Base-by-base conservation (phyloP, 345 rosid genomes). In the Ailanthus altissimus region DNA sequence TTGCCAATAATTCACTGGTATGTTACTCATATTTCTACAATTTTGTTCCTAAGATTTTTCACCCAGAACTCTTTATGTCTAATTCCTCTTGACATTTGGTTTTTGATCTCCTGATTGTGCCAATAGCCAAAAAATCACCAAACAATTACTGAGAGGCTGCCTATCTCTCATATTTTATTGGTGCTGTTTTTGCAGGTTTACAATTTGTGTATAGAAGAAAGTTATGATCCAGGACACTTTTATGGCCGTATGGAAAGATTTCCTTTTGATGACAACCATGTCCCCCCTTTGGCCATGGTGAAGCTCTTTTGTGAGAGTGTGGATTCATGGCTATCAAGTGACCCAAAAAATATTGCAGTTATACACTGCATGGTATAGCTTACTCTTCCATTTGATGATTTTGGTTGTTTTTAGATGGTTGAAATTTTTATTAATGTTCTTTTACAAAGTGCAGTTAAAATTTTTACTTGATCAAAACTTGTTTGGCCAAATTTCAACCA, bases 221-320 rank as follows among this genome's bases (percentile, higher is more conserved):
- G 73, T 25, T 93, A 95, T 61, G 89, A 95, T 84, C 84, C 97
- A 53, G 58, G 72, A 11, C 93, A 93, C 82, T 95, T 95, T 40
- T 85, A 95, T 54, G 91, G 94, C 32, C 93, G 93, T 1, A 97
- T 93, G 11, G 99, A 95, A 81, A 82, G 82, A 65, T 93, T 79
- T 74, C 98, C 99, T 2, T 91, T 95, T 38, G 98, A 93, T 76
- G 99, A 95, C 85, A 93, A 95, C 73, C 99, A 95, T 66, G 97
- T 93, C 20, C 99, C 99, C n/a, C 77, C 92, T 47, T 88, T 94
- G 23, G 78, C 86, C 67, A 86, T 91, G 98, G 80, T 91, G 66
- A 89, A 90, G 87, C 77, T 75, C 59, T 93, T 94, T 78, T 94
- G 99, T 23, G 88, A 93, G 70, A 94, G 90, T 78, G 96, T 95